Evolutionary conservation across 257 asterid species (phyloP).

Genomic region (Catharanthus roseus): DNA sequence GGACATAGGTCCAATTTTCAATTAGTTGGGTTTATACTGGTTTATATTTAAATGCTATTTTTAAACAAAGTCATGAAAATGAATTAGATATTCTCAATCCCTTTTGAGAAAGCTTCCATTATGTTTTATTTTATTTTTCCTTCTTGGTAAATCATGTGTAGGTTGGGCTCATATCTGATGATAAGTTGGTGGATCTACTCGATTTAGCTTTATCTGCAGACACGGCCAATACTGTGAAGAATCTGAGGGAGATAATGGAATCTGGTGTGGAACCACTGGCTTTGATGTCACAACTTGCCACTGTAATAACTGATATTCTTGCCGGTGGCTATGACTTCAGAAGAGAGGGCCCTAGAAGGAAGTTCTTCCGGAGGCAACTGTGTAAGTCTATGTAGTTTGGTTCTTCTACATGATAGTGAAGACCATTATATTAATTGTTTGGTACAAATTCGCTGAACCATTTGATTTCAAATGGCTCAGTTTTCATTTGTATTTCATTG

Average conservation of each 20-base stretch:
- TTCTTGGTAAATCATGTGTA: conserved; percentile 26
- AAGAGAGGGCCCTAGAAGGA: conserved; percentile 64
- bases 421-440: neutral
- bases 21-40: neutral
- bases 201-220: conserved; percentile 96
- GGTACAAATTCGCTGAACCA: neutral
- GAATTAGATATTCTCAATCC: neutral
- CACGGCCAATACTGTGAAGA: conserved; percentile 91
- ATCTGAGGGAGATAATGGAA: conserved; percentile 87
- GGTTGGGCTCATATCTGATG: conserved; percentile 96
- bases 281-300: conserved; percentile 96
- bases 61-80: neutral
- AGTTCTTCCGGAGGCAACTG: conserved; percentile 63
- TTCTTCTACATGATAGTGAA: neutral
- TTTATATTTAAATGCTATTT: neutral
- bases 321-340: conserved; percentile 82
- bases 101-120: neutral
- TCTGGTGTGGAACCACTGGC: conserved; percentile 96
- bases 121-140: neutral
- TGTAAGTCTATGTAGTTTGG: conserved; percentile 38
- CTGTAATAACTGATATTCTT: conserved; percentile 88
- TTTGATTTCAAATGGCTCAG: neutral
- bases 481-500: neutral
- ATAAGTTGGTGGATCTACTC: conserved; percentile 86
- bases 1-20: neutral